phyloP scores from a whole-genome alignment of 257 asterid genomes.

The Petunia secreta region DNA sequence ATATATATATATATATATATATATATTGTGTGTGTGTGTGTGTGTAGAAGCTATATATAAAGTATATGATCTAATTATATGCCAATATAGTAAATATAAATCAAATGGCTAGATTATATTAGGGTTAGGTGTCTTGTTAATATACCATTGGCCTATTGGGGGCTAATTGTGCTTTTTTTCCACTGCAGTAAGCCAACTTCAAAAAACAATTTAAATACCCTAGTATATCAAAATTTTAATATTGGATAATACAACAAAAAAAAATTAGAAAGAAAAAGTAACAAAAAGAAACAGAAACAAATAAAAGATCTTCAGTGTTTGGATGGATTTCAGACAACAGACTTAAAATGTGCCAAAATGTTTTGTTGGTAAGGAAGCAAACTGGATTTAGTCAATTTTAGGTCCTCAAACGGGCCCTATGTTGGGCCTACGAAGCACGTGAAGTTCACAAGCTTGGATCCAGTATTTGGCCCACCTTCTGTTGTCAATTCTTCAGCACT shows the following conservation, averaged over 20 bases:
- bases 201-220: no score
- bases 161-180: no score
- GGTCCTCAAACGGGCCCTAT: constrained; percentile 11
- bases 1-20: no score
- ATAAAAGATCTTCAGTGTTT: background rate
- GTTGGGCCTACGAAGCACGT: constrained; percentile 14
- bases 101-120: no score
- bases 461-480: background rate
- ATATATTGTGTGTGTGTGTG: no score
- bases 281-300: background rate
- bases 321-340: constrained; percentile 5
- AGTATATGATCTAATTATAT: no score
- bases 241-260: background rate
- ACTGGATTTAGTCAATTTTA: background rate
- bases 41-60: no score
- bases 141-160: no score
- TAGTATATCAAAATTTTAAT: no score
- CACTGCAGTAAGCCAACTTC: no score
- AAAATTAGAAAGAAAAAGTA: background rate
- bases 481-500: background rate
- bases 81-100: no score
- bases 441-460: background rate
- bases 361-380: constrained; percentile 18
- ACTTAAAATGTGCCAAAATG: background rate
- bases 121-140: no score